Conservation (phyloP, 1,139 yeast genomes). For the Sugiyamaella novakii region DNA sequence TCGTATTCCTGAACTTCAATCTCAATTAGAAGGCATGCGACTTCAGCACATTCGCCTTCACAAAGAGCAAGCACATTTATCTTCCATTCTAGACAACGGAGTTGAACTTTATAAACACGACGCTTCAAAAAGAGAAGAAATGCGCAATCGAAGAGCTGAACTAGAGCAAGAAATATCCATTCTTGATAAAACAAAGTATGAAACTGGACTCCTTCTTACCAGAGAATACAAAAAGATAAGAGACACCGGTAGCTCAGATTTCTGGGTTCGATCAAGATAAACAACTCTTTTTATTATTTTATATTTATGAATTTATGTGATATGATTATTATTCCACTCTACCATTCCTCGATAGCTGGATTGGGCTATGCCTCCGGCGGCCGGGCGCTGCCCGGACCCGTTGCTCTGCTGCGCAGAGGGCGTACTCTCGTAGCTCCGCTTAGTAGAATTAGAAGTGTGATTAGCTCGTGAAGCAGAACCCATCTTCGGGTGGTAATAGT, state of each 20-base stretch:
- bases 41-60: conserved; percentile 1
- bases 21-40: conserved; percentile 5
- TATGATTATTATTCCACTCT: conserved; percentile 3
- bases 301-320: conserved; percentile 15
- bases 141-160: conserved; percentile 23
- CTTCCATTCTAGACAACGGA: conserved; percentile 13
- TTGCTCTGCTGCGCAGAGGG: no score
- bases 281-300: background rate
- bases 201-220: conserved; percentile 34
- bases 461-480: no score
- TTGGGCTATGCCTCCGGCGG: background rate
- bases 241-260: conserved; percentile 32
- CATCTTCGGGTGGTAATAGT: background rate
- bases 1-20: conserved; percentile 15
- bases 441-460: no score
- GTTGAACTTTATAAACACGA: conserved; percentile 23
- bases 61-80: conserved; percentile 9
- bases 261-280: conserved; percentile 34
- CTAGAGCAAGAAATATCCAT: conserved; percentile 29
- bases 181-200: conserved; percentile 34
- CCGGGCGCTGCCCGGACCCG: conserved; percentile 1
- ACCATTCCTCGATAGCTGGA: no score
- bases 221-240: conserved; percentile 34
- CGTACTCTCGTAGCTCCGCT: no score
- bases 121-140: conserved; percentile 25